A percentile compares a stretch with the other conserved stretches of the same genome.
These are phyloP conservation scores for Rhizopus delemar DNA, from an alignment of 371 early-diverging fungal species.

Conservation along the genomic window DNA sequence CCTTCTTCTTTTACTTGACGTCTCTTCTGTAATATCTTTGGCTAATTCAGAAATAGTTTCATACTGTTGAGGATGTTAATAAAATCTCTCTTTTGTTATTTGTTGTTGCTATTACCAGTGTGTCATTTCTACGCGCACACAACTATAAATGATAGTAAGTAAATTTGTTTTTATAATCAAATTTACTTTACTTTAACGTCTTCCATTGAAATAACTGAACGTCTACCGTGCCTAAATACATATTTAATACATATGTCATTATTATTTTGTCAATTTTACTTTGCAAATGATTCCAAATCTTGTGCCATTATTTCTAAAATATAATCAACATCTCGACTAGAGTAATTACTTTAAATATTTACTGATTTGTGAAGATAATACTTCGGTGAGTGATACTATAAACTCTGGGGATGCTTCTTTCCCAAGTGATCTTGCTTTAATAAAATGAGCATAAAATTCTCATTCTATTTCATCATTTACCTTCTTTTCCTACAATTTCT, in stretches of 20 bases:
- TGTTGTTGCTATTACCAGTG: conserved; percentile 14
- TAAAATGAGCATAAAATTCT: too few relatives aligned
- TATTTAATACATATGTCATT: neutral
- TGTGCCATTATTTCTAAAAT: conserved; percentile 24
- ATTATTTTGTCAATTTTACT: conserved; percentile 10
- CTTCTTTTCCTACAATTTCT: conserved; percentile 19
- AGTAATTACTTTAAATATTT: neutral
- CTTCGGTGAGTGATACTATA: conserved; percentile 20
- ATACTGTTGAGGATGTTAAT: conserved; percentile 1
- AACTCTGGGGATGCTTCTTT: conserved; percentile 20
- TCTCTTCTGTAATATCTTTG: conserved; percentile 17
- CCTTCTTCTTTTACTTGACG: conserved; percentile 7
- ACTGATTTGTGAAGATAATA: conserved; percentile 21
- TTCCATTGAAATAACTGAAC: conserved; percentile 27
- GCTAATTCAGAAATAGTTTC: conserved; percentile 15
- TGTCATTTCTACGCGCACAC: conserved; percentile 28
- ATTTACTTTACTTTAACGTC: conserved; percentile 25
- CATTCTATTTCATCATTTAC: neutral
- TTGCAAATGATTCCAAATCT: conserved; percentile 30
- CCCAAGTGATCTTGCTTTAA: conserved; percentile 8
- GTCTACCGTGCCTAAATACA: conserved; percentile 17
- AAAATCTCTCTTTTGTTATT: neutral
- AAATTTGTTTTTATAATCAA: neutral
- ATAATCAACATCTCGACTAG: too few relatives aligned
- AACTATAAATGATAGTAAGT: conserved; percentile 8